These are phyloP conservation scores for Penicillium aurantiogriseum DNA, from an alignment of 2,329 filamentous ascomycete species.

Conservation along the genomic window DNA sequence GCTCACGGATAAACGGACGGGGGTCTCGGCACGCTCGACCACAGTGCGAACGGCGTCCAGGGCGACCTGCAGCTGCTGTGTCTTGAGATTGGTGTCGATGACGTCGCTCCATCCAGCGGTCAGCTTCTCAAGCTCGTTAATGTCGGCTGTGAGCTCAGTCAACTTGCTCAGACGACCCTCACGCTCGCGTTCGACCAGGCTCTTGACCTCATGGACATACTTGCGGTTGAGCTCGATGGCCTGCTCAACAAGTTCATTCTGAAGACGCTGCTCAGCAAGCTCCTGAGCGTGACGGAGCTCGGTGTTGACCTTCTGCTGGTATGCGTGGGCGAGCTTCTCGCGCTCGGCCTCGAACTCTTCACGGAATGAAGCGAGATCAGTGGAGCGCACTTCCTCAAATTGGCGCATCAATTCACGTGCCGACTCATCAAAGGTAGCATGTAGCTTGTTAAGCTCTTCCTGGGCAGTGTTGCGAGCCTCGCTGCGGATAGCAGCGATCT, in stretches of 20 bases:
- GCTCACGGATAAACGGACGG: conserved; percentile 83
- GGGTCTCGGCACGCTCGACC: conserved; percentile 70
- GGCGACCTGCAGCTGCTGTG: conserved; percentile 93
- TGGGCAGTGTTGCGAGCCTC: conserved; percentile 70
- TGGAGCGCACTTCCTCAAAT: conserved; percentile 78
- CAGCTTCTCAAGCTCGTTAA: conserved; percentile 81
- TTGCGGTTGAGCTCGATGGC: conserved; percentile 82
- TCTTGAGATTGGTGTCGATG: conserved; percentile 84
- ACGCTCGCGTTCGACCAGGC: conserved; percentile 84
- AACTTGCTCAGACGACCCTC: conserved; percentile 83
- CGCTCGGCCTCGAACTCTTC: conserved; percentile 88
- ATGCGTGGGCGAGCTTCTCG: conserved; percentile 71
- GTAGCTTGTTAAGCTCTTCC: conserved; percentile 67
- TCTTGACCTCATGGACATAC: conserved; percentile 74
- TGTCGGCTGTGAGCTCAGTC: conserved; percentile 71
- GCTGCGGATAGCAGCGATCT: conserved; percentile 72
- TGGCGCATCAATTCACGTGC: conserved; percentile 83
- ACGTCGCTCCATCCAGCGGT: conserved; percentile 88
- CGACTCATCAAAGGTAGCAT: conserved; percentile 79
- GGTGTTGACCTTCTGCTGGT: conserved; percentile 74
- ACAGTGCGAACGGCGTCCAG: conserved; percentile 88
- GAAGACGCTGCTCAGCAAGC: conserved; percentile 76
- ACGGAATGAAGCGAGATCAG: conserved; percentile 79
- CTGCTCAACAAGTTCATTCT: conserved; percentile 86
- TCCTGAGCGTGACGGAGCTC: conserved; percentile 77